Base-by-base conservation (phyloP, 2,329 filamentous ascomycete genomes). In the Alternaria longipes region DNA sequence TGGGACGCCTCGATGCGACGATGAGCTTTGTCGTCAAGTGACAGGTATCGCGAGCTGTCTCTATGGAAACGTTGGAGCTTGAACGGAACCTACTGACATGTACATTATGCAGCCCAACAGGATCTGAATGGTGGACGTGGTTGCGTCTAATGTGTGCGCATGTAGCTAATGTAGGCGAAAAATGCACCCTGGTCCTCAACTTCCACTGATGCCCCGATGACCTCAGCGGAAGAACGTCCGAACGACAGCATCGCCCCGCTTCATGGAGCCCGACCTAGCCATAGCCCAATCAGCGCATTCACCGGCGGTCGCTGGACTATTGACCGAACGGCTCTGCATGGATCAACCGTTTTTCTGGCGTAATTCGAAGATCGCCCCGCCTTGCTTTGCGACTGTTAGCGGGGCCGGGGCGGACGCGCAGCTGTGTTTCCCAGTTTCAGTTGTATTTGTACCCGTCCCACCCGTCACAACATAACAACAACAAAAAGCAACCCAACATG, bases 261-360 rank as follows among this genome's bases (percentile, higher is more conserved):
- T 32, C 41, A 18, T 8, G 28, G 20, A 44, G 42, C 50, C 36
- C 50, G n/a, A 26, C 26, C 47, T 32, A 32, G 22, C n/a, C 5
- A 12, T n/a, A 18, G 7, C 11, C 46, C 58, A 52, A 60, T 51
- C 9, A 51, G 41, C n/a, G 5, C 2, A n/a, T 18, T n/a, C 16
- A 16, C 47, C 41, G 54, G 32, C 30, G 16, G 36, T 30, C 18
- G 58, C 53, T 32, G 41, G 42, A 40, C 34, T 41, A 60, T 57
- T 41, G 47, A 47, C 54, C 54, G 46, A 52, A 46, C 54, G 47
- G 46, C n/a, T 53, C 47, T 53, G 59, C 59, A 61, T 61, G 59
- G 59, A 49, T 57, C 59, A 58, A 61, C 47, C 53, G 54, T 61
- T 53, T 57, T 54, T 60, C 57, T 45, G 38, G 30, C 36, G 54